Evolutionary conservation across 2,329 filamentous ascomycete species (phyloP).

Genomic region (Fusarium solani-melongenae): DNA sequence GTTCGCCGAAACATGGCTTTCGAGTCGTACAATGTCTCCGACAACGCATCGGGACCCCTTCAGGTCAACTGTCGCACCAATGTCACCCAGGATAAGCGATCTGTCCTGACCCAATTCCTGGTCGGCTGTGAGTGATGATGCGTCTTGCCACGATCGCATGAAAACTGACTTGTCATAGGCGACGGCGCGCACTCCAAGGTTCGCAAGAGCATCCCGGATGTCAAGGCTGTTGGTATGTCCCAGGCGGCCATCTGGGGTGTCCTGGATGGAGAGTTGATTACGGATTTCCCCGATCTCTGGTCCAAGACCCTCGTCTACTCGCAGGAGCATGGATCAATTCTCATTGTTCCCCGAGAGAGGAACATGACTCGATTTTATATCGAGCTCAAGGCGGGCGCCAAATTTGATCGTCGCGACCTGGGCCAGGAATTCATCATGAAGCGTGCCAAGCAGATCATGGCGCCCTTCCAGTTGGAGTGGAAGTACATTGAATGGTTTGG

Average conservation of each 20-base stretch:
- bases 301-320: constrained; percentile 78
- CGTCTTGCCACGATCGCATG: background rate
- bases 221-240: constrained; percentile 66
- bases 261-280: constrained; percentile 76
- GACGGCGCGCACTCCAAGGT: constrained; percentile 80
- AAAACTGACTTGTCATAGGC: constrained; percentile 50
- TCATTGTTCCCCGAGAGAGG: constrained; percentile 79
- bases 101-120: constrained; percentile 70
- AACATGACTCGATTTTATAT: constrained; percentile 76
- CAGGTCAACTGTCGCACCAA: constrained; percentile 64
- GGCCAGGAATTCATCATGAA: constrained; percentile 78
- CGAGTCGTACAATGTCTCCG: constrained; percentile 62
- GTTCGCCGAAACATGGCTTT: constrained; percentile 75
- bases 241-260: constrained; percentile 74
- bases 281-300: constrained; percentile 80
- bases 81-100: constrained; percentile 61
- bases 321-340: constrained; percentile 73
- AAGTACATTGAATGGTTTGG: constrained; percentile 76
- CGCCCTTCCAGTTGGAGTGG: constrained; percentile 68
- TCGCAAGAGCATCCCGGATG: constrained; percentile 69
- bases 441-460: constrained; percentile 70
- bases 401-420: constrained; percentile 53
- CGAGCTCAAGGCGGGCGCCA: constrained; percentile 61
- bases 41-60: constrained; percentile 56
- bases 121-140: constrained; percentile 69